phyloP scores from a whole-genome alignment of 108 stramenopile species.

The Seminavis robusta region DNA sequence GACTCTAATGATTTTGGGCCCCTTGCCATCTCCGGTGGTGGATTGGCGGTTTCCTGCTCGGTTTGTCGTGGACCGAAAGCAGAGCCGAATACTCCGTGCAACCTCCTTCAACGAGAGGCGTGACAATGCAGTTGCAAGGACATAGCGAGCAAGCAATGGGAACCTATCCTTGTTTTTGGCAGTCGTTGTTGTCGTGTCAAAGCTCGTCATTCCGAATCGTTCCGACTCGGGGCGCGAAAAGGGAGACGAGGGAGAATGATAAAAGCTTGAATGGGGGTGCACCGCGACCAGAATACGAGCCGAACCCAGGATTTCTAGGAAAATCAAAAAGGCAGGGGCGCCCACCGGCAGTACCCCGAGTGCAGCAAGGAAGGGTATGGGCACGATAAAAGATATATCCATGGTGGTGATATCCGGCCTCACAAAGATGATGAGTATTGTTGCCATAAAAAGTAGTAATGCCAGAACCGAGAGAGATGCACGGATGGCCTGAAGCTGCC shows the following conservation, averaged over 20 bases:
- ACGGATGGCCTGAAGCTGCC: slow-evolving; percentile 57
- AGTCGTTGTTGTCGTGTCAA: too few species aligned
- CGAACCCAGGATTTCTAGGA: slow-evolving; percentile 67
- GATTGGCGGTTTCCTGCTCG: neutral
- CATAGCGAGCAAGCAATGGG: slow-evolving; percentile 44
- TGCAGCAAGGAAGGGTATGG: slow-evolving; percentile 61
- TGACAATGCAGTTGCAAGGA: slow-evolving; percentile 51
- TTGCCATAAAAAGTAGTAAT: slow-evolving; percentile 31
- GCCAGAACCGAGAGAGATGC: slow-evolving; percentile 27
- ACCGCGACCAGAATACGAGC: slow-evolving; percentile 67
- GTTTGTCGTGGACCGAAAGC: neutral
- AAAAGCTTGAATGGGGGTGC: slow-evolving; percentile 60
- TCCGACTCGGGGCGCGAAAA: neutral
- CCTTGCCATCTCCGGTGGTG: neutral
- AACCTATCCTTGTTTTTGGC: neutral
- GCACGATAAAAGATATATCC: slow-evolving; percentile 32
- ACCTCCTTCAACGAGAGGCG: slow-evolving; percentile 44
- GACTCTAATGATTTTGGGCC: slow-evolving; percentile 32
- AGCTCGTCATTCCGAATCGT: too few species aligned
- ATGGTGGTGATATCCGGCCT: slow-evolving; percentile 21
- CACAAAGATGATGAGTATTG: slow-evolving; percentile 35
- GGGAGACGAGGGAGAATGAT: too few species aligned
- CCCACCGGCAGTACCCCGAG: slow-evolving; percentile 54
- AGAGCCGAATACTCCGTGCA: neutral
- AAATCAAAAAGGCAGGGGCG: slow-evolving; percentile 57